These are phyloP conservation scores for Mucor sp. DNA, from an alignment of 371 early-diverging fungal species.

Conservation along the genomic window DNA sequence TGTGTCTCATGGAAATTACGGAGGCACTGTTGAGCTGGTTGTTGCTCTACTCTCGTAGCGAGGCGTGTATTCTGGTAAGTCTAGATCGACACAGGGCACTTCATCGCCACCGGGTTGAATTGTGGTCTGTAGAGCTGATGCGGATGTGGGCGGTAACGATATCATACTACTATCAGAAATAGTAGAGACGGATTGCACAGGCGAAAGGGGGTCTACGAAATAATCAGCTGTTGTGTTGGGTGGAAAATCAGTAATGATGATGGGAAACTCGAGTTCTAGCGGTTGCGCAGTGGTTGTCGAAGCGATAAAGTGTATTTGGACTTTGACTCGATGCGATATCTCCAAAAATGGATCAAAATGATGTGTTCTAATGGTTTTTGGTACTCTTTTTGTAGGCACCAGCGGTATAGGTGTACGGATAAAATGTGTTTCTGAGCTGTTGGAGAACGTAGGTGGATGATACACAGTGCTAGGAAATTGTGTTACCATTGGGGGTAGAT, in stretches of 20 bases:
- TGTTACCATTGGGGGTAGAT: slow-evolving; percentile 29
- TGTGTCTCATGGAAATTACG: background rate
- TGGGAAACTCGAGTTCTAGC: slow-evolving; percentile 31
- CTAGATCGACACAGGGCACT: slow-evolving; percentile 35
- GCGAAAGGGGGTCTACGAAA: slow-evolving; percentile 7
- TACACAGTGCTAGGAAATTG: slow-evolving; percentile 32
- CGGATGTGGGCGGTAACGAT: background rate
- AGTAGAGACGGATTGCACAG: slow-evolving; percentile 4
- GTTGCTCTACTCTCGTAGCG: slow-evolving; percentile 22
- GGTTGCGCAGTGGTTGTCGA: slow-evolving; percentile 10
- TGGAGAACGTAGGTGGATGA: slow-evolving; percentile 35
- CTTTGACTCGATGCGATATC: slow-evolving; percentile 34
- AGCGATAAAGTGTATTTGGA: slow-evolving; percentile 31
- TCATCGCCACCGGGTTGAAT: slow-evolving; percentile 39
- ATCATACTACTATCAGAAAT: slow-evolving; percentile 2
- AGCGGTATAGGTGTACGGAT: slow-evolving; percentile 36
- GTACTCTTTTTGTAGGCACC: background rate
- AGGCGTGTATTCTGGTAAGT: slow-evolving; percentile 48
- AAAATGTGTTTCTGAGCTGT: slow-evolving; percentile 41
- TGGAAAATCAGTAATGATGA: slow-evolving; percentile 45
- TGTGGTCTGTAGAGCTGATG: background rate
- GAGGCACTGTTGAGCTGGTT: background rate
- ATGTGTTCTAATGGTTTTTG: slow-evolving; percentile 21
- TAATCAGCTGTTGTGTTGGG: slow-evolving; percentile 12
- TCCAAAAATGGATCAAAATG: slow-evolving; percentile 44